Evolutionary conservation across 768 basidiomycete genomes (phyloP), one percentile per base, ranked within the genome.

Genomic region (Mrakia blollopis): DNA sequence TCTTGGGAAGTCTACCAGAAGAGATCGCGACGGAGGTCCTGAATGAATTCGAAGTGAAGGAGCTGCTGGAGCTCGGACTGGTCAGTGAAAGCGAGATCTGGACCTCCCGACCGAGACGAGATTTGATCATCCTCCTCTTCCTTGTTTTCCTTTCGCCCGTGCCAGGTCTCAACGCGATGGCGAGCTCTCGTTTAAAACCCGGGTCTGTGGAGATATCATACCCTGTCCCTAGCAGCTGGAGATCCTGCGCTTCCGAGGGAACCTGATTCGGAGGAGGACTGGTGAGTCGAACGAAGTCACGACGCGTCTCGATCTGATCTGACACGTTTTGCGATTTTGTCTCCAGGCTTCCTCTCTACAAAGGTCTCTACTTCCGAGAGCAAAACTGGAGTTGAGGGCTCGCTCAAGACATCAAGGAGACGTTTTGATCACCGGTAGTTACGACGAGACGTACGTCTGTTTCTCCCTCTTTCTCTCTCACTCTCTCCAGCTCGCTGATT

Each of bases 371-470:
- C 80, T 90, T 92, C 82, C 90, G 92, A 62, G 93, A 96, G 84
- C 88, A 88, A 57, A 95, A 95, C 84, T 92, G 94, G 86, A 85
- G 86, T 71, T 84, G 89, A 76, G 93, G 87, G 0, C 85, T 92
- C 0, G 91, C 93, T 0, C 93, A 94, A 82, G 87, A 86, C 28
- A 86, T 94, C 71, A 85, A 89, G 28, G 91, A 25, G 91, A 93
- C 80, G 86, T 91, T 13, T 85, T 96, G 60, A 92, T 96, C 79
- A 93, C 91, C 79, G 94, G 94, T 23, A 92, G 91, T 37, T 94
- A 94, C 81, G 93, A 95, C 75, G 93, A 94, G 83, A 80, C 78
- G 81, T 81, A 30, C 73, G 80, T 74, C 10, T 11, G 50, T 35
- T 39, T 28, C 30, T 32, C 65, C 37, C 41, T 23, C 23, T 50